Evolutionary conservation across 345 rosid species (phyloP).

Genomic region (Physaria fendleri): DNA sequence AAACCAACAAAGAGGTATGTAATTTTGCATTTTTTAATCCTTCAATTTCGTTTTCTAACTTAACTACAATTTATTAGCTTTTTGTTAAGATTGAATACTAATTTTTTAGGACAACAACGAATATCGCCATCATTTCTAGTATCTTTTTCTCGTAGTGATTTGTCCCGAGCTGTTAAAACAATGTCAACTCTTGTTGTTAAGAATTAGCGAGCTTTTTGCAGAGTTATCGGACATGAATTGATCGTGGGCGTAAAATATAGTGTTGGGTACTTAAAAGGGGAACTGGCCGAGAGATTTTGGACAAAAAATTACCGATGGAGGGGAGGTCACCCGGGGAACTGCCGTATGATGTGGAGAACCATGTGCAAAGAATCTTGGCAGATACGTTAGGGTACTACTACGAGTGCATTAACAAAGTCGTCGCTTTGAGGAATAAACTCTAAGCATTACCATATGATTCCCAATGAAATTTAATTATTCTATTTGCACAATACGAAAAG

Average conservation of each 20-base stretch:
- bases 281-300: conserved; percentile 62
- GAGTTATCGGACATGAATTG: conserved; percentile 56
- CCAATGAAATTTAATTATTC: background rate
- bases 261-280: conserved; percentile 50
- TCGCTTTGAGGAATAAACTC: background rate
- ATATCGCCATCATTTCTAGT: no score
- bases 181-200: conserved; percentile 60
- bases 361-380: conserved; percentile 65
- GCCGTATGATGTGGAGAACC: conserved; percentile 33
- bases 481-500: background rate
- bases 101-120: no score
- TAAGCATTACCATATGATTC: background rate
- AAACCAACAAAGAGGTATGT: no score
- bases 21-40: no score
- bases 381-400: conserved; percentile 70
- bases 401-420: conserved; percentile 51
- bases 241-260: conserved; percentile 67
- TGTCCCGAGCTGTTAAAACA: conserved; percentile 72
- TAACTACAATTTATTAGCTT: no score
- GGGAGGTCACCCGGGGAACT: background rate
- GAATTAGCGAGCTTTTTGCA: conserved; percentile 65
- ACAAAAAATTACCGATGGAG: conserved; percentile 46
- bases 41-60: no score
- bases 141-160: no score
- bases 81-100: no score